Evolutionary conservation across 179 eudicot genomes (phyloP).

Genomic region (Spinacia oleracea): DNA sequence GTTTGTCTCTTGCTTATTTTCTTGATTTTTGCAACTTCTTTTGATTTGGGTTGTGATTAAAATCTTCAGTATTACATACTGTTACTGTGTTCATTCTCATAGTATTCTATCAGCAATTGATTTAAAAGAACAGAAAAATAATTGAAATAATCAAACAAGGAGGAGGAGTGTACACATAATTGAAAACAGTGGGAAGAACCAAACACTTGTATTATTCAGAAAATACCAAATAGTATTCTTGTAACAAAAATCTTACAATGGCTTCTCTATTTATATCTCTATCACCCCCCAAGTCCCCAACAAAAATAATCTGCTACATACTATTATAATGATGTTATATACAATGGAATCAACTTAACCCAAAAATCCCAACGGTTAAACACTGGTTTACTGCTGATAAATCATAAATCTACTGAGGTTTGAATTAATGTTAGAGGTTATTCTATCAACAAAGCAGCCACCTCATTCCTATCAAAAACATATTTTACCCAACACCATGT

Average conservation of each 20-base stretch:
- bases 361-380: constrained; percentile 21
- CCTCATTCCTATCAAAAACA: constrained; percentile 29
- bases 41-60: not conserved
- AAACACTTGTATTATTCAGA: constrained; percentile 16
- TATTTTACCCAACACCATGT: constrained; percentile 23
- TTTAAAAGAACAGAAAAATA: not conserved
- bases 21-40: not conserved
- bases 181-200: constrained; percentile 7
- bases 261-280: constrained; percentile 18
- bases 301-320: constrained; percentile 20
- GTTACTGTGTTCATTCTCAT: not conserved
- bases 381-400: constrained; percentile 22
- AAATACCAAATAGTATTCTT: not conserved
- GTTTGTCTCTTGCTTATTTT: not conserved
- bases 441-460: constrained; percentile 31
- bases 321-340: constrained; percentile 20
- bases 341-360: constrained; percentile 21
- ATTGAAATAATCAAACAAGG: not conserved
- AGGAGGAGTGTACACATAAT: not conserved
- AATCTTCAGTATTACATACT: not conserved
- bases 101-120: not conserved
- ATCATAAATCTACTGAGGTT: constrained; percentile 16
- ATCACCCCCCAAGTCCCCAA: constrained; percentile 5
- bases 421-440: constrained; percentile 33
- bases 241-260: constrained; percentile 27